These are phyloP conservation scores for Ciborinia camelliae DNA, from an alignment of 2,329 filamentous ascomycete genomes.

Conservation along the genomic window DNA sequence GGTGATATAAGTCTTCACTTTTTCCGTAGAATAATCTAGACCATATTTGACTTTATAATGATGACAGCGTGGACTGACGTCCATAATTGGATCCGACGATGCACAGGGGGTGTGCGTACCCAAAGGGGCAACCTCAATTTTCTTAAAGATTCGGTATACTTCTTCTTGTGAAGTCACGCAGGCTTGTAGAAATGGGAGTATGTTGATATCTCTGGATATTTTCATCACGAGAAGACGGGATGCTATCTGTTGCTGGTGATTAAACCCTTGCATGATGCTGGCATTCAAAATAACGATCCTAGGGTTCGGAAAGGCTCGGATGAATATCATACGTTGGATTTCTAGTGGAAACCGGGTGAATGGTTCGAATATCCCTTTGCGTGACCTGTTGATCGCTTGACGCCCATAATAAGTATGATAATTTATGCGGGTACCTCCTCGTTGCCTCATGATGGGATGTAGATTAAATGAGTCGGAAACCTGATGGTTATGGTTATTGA, in stretches of 20 bases:
- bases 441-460: background rate
- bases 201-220: background rate
- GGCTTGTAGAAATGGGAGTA: background rate
- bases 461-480: background rate
- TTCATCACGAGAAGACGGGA: fast-evolving
- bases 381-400: background rate
- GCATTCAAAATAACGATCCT: background rate
- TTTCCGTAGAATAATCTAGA: too few relatives aligned
- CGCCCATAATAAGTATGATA: too few relatives aligned
- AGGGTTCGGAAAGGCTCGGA: too few relatives aligned
- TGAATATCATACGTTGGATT: background rate
- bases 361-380: background rate
- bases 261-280: background rate
- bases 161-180: background rate
- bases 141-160: background rate
- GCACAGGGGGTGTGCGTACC: background rate
- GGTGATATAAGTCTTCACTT: too few relatives aligned
- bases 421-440: too few relatives aligned
- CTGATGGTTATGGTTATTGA: background rate
- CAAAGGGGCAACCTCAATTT: fast-evolving
- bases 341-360: background rate
- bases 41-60: too few relatives aligned
- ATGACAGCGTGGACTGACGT: too few relatives aligned
- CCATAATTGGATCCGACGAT: background rate
- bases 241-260: background rate